Evolutionary conservation across 495 filamentous ascomycete species (phyloP), one percentile per base, ranked within the genome.

Genomic region (Neurospora sp.): DNA sequence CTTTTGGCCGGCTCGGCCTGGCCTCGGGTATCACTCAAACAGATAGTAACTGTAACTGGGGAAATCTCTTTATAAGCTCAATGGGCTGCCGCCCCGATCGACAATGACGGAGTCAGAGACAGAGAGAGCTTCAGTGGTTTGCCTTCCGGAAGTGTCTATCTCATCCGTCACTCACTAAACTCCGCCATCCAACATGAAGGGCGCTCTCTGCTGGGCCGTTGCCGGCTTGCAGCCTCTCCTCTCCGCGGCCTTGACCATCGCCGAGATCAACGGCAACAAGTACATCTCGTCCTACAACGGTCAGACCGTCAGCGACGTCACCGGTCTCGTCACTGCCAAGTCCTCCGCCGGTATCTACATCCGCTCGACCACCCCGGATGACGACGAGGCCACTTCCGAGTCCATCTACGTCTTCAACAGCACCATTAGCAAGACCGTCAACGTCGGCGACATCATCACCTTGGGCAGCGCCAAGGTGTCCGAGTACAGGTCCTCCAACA

Each of bases 241-340:
- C 70, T 74, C 72, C 23, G 73, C 80, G 23, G 87, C 86, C 44
- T 72, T 89, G 39, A 87, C 86, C 62, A 89, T 91, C 76, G 82
- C 83, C 44, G 85, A 88, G 73, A 91, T 91, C 82, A 90, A 89
- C 75, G 89, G 89, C 73, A 83, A 87, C 71, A 84, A 78, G n/a
- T 91, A 84, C 81, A 76, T 89, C 42, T 91, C 90, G 27, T 83
- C 88, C 0, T 85, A 85, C 77, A 82, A 81, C 5, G 85, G 85
- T 11, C 72, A 87, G 75, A 79, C 74, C 0, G 86, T 91, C 49
- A 85, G 83, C 11, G 82, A 85, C 46, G 83, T 91, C 44, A 84
- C 85, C 9, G 90, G 90, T 6, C 78, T 91, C 35, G 83, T 91
- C n/a, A 87, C 87, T 14, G 90, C 88, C 39, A 88, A 88, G 79